phyloP scores from a whole-genome alignment of 371 early-diverging fungal species.

The Parasitella parasitica region DNA sequence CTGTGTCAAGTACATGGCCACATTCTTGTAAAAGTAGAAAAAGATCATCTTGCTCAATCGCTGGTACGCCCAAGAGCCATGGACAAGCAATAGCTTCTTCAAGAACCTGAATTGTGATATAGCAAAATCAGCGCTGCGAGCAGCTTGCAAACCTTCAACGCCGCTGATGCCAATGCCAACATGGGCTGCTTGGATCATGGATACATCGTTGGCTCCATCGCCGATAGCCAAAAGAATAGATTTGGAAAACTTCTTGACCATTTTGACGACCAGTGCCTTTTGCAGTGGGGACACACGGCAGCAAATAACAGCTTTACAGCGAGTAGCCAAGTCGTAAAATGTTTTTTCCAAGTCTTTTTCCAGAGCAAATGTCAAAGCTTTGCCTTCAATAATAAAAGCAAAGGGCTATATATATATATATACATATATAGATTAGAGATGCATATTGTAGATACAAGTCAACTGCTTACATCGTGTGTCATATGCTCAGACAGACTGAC shows the following conservation, averaged over 20 bases:
- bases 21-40: constrained; percentile 96
- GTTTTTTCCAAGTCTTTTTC: constrained; percentile 64
- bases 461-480: constrained; percentile 16
- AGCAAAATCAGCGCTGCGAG: constrained; percentile 94
- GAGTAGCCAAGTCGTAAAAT: constrained; percentile 75
- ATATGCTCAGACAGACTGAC: constrained; percentile 5
- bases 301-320: constrained; percentile 86
- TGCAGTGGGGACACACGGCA: constrained; percentile 94
- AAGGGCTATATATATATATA: constrained; percentile 39
- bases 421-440: too few relatives aligned
- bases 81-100: constrained; percentile 86
- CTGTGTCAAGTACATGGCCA: constrained; percentile 94
- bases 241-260: constrained; percentile 75
- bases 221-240: constrained; percentile 89
- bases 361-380: constrained; percentile 66
- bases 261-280: constrained; percentile 89
- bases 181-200: constrained; percentile 97
- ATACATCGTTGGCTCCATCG: constrained; percentile 99
- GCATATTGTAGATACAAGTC: background rate
- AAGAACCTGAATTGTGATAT: constrained; percentile 93
- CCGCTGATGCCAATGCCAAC: constrained; percentile 98
- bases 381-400: constrained; percentile 73
- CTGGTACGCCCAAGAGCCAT: constrained; percentile 94
- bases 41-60: constrained; percentile 84
- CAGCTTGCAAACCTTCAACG: constrained; percentile 96